Base-by-base conservation (phyloP, 2,329 filamentous ascomycete genomes). In the Colletotrichum echinochloae region DNA sequence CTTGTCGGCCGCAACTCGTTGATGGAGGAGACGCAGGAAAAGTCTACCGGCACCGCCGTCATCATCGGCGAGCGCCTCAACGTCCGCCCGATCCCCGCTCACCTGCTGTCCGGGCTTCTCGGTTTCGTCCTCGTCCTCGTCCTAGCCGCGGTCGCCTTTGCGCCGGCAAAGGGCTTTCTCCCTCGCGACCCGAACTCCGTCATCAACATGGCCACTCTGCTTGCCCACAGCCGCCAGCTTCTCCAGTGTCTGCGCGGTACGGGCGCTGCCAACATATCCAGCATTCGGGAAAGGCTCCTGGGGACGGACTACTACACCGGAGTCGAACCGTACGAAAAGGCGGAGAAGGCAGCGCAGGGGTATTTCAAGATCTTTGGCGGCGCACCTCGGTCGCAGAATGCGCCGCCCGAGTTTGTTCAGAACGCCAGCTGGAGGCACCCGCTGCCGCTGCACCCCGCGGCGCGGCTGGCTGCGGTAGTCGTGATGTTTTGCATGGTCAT, bases 211-310 rank as follows among this genome's bases (percentile, higher is more conserved):
- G 81, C 81, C 0, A 75, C 80, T 2, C 75, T 83, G 16, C 72
- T 82, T 3, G 76, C 79, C 2, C 79, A 82, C 41, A 82, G 81
- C 57, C 76, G 76, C 4, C 70, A 76, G 8, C 74, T 83, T 1
- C 75, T 82, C 1, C 78, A 81, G 56, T 76, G 75, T 1, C 76
- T 82, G 1, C 76, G 75, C 9, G 80, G 79, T 2, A 75, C 79
- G 16, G 80, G 81, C 5, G 79, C 78, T 12, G 79, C 76, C 18
- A 75, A 78, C 48, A 70, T 71, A 11, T 71, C 72, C 3, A 75
- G 74, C 1, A 68, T 83, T 1, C 72, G 73, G 4, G 72, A 76
- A 33, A 75, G 76, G 16, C 72, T 83, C 1, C 66, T 73, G 0
- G 75, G 74, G 1, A 76, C 75, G 6, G 64, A 74, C 0, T 83